phyloP scores from a whole-genome alignment of 768 basidiomycete species.

The Lactarius psammicola region DNA sequence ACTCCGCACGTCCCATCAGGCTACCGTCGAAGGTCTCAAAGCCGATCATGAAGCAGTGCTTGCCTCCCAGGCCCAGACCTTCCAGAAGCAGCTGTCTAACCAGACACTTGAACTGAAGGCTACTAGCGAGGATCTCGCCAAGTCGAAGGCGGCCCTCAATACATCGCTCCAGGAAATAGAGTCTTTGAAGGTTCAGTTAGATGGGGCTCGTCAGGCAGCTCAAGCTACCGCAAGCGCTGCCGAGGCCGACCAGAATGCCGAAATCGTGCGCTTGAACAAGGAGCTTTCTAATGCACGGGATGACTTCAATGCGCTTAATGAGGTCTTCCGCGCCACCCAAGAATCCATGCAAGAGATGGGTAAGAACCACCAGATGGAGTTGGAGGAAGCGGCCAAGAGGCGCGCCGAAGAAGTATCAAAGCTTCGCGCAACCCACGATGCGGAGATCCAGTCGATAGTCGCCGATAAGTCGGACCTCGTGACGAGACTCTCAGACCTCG shows the following conservation, averaged over 20 bases:
- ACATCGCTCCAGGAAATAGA: conserved; percentile 54
- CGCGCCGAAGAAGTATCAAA: conserved; percentile 71
- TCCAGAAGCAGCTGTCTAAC: conserved; percentile 63
- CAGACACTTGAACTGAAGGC: conserved; percentile 76
- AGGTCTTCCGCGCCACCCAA: conserved; percentile 66
- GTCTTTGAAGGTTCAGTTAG: conserved; percentile 58
- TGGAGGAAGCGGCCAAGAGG: conserved; percentile 69
- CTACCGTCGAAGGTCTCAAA: conserved; percentile 58
- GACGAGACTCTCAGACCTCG: conserved; percentile 65
- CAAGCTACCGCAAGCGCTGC: conserved; percentile 36
- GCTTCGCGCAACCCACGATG: conserved; percentile 57
- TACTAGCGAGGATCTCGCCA: conserved; percentile 77
- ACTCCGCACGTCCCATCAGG: conserved; percentile 59
- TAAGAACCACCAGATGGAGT: conserved; percentile 63
- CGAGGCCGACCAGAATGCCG: conserved; percentile 50
- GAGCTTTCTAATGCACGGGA: conserved; percentile 65
- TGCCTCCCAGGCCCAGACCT: conserved; percentile 51
- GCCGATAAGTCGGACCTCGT: conserved; percentile 63
- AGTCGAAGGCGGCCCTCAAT: conserved; percentile 63
- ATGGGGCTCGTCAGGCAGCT: conserved; percentile 54
- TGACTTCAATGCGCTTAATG: conserved; percentile 62
- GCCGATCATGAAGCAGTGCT: conserved; percentile 61
- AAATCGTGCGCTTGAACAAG: conserved; percentile 53
- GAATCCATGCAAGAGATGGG: conserved; percentile 69
- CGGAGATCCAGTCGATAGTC: conserved; percentile 54